Percentiles rank a stretch among this genome's conserved stretches.
Evolutionary conservation across 1,139 yeast genomes (phyloP).

Genomic region (Protomyces macrosporus): DNA sequence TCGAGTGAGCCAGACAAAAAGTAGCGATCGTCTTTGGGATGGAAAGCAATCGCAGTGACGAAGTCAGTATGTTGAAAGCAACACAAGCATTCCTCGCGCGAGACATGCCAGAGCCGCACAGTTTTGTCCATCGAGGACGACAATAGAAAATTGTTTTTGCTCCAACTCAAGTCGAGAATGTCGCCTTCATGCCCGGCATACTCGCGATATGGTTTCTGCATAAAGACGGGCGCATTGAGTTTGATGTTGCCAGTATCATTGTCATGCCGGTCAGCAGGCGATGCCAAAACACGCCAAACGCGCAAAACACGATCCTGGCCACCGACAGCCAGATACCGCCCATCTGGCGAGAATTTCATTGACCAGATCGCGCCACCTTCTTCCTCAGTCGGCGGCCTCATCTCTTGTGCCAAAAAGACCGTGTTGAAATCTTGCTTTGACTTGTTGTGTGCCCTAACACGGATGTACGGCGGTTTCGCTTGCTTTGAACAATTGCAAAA

Average conservation of each 20-base stretch:
- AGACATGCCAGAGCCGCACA: slow-evolving; percentile 79
- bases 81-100: slow-evolving; percentile 57
- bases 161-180: slow-evolving; percentile 76
- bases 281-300: slow-evolving; percentile 74
- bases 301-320: slow-evolving; percentile 66
- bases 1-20: slow-evolving; percentile 81
- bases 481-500: slow-evolving; percentile 35
- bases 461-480: slow-evolving; percentile 40
- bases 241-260: slow-evolving; percentile 15
- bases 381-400: slow-evolving; percentile 34
- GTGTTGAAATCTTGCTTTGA: slow-evolving; percentile 45
- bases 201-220: slow-evolving; percentile 57
- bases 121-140: slow-evolving; percentile 85
- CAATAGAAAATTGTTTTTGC: slow-evolving; percentile 72
- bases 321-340: slow-evolving; percentile 75
- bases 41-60: slow-evolving; percentile 76
- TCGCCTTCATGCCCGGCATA: slow-evolving; percentile 67
- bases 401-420: slow-evolving; percentile 75
- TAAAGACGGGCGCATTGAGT: slow-evolving; percentile 72
- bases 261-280: slow-evolving; percentile 49
- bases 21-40: slow-evolving; percentile 82
- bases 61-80: slow-evolving; percentile 71
- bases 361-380: slow-evolving; percentile 54
- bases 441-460: slow-evolving; percentile 40
- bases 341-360: slow-evolving; percentile 70